Conservation (phyloP, 495 filamentous ascomycete genomes). For the Pseudotulostoma volvatum region DNA sequence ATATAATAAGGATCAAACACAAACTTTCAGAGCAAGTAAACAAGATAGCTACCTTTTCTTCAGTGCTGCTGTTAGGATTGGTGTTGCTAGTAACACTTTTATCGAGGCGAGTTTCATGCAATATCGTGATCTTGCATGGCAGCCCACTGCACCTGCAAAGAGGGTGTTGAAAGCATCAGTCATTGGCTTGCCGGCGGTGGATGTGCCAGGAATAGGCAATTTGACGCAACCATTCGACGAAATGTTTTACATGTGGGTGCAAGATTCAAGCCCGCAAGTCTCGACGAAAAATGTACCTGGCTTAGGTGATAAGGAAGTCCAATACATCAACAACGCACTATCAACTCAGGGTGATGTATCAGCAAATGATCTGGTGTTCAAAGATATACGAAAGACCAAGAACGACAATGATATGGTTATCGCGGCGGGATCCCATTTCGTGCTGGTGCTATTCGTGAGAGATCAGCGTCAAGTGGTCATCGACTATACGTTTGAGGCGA, state of each 20-base stretch:
- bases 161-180: slow-evolving; percentile 8
- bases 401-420: slow-evolving; percentile 11
- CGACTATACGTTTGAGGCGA: slow-evolving; percentile 22
- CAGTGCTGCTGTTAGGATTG: no score
- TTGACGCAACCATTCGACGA: slow-evolving; percentile 26
- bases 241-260: slow-evolving; percentile 21
- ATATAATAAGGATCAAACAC: no score
- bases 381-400: slow-evolving; percentile 5
- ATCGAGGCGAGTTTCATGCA: no score
- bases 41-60: no score
- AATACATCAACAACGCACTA: slow-evolving; percentile 4
- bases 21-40: no score
- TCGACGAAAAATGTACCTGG: slow-evolving; percentile 3
- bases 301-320: slow-evolving; percentile 8
- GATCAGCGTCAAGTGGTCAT: slow-evolving; percentile 8
- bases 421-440: slow-evolving; percentile 15
- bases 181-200: slow-evolving; percentile 7
- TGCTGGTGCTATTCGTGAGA: no score
- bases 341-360: neutral
- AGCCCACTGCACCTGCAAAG: slow-evolving; percentile 3
- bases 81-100: no score
- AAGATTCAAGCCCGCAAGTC: slow-evolving; percentile 4
- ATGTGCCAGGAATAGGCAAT: slow-evolving; percentile 19
- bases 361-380: slow-evolving; percentile 1
- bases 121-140: neutral